phyloP scores from a whole-genome alignment of 768 basidiomycete species.

The Rhizopogon vesiculosus region DNA sequence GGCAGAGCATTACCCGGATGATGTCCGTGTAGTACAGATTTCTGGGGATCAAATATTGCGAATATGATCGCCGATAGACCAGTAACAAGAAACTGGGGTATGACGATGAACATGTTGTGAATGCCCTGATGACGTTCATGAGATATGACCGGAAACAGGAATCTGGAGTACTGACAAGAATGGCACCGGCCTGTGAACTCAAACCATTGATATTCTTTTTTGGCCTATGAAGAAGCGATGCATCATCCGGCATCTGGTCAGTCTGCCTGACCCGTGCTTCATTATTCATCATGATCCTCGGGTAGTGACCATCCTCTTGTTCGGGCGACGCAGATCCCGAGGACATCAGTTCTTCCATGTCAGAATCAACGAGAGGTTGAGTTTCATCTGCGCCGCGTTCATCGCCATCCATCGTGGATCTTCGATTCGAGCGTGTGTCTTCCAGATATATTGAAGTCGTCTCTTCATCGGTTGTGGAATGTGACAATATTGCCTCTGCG shows the following conservation, averaged over 20 bases:
- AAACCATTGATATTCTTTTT: conserved; percentile 30
- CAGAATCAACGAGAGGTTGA: conserved; percentile 14
- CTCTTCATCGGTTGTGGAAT: conserved; percentile 34
- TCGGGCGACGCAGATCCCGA: conserved; percentile 5
- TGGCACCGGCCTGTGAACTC: conserved; percentile 84
- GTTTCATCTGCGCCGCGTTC: conserved; percentile 25
- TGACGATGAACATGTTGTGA: conserved; percentile 90
- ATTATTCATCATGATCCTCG: conserved; percentile 35
- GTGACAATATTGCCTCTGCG: conserved; percentile 79
- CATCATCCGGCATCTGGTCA: conserved; percentile 6
- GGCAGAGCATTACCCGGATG: conserved; percentile 12
- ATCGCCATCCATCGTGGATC: conserved; percentile 6
- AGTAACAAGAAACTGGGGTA: conserved; percentile 92
- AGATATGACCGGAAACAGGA: background rate
- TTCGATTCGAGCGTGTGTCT: conserved; percentile 28
- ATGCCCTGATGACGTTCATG: conserved; percentile 58
- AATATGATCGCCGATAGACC: conserved; percentile 84
- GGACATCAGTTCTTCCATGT: conserved; percentile 14
- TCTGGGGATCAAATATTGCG: conserved; percentile 71
- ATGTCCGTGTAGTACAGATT: conserved; percentile 36
- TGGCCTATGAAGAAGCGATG: background rate
- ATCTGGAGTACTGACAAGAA: conserved; percentile 50
- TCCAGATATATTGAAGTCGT: conserved; percentile 14
- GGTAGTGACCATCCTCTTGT: conserved; percentile 10
- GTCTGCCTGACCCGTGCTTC: conserved; percentile 44